Evolutionary conservation across 768 basidiomycete genomes (phyloP), one percentile per base, ranked within the genome.

Genomic region (Leccinum incarnatum): DNA sequence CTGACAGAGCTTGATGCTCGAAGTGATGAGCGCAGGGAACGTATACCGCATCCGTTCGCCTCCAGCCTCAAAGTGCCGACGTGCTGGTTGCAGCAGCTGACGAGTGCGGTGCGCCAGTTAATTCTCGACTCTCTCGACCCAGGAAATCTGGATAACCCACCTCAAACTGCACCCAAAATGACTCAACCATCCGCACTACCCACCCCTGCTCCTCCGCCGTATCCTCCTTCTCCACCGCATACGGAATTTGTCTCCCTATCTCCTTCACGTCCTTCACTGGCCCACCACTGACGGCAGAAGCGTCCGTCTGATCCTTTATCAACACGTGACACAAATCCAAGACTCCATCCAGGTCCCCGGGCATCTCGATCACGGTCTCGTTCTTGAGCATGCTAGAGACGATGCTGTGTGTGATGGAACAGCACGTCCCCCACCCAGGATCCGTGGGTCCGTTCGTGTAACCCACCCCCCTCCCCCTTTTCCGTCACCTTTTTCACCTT

Each of bases 171-270:
- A 88, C 83, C 64, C 83, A 91, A 89, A 19, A 19, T 19, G 19
- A 19, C 53, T 97, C 93, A 0, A 98, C 91, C 93, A 98, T 98
- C 62, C 96, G 79, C 40, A 96, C 25, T 27, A 27, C 86, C 97
- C 97, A 99, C 0, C 97, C 97, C 67, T 99, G 97, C 72, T 99
- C 97, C 72, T 99, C 97, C 0, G 95, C 95, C 78, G 95, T 81
- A 69, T 98, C 96, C 70, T 95, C 92, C 53, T 87, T 75, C 70
- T 96, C 95, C 53, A 83, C 66, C 29, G 78, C 76, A 64, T 86
- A 83, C 10, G 84, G 78, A 19, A 19, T 19, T 19, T 19, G 19
- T 19, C 19, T 7, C 84, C 85, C 57, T 83, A 82, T 60, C 86
- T 77, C 59, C 85, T 80, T 79, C 23, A 67, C 64, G 25, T 72